Evolutionary conservation across 495 filamentous ascomycete genomes (phyloP).

Genomic region (Elasticomyces elasticus): DNA sequence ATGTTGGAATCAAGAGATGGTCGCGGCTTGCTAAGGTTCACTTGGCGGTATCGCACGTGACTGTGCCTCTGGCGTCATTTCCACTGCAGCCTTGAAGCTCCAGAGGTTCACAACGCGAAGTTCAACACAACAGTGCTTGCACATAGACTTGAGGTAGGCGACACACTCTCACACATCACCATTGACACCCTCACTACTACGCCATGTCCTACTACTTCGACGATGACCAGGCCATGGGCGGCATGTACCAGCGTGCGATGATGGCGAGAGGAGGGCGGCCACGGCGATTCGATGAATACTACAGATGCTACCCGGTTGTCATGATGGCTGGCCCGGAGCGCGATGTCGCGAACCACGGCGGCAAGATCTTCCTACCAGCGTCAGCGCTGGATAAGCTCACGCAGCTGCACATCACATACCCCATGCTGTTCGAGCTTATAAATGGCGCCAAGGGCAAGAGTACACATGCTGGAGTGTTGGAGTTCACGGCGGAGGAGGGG

Average conservation of each 20-base stretch:
- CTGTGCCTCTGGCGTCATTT: too few species aligned
- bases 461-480: conserved; percentile 88
- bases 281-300: conserved; percentile 91
- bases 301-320: conserved; percentile 84
- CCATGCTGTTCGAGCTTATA: conserved; percentile 88
- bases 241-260: conserved; percentile 34
- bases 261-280: conserved; percentile 29
- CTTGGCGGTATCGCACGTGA: too few species aligned
- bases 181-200: not conserved
- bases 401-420: conserved; percentile 91
- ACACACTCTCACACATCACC: not conserved
- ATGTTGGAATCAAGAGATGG: not conserved
- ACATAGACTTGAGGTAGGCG: not conserved
- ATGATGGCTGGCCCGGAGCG: conserved; percentile 92
- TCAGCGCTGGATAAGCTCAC: conserved; percentile 94
- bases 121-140: too few species aligned
- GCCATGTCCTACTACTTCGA: conserved; percentile 18
- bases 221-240: conserved; percentile 27
- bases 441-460: conserved; percentile 70
- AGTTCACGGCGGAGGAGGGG: conserved; percentile 96
- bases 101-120: too few species aligned
- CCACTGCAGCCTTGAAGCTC: too few species aligned
- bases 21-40: too few species aligned
- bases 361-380: conserved; percentile 92
- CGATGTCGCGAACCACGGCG: conserved; percentile 85